These are phyloP conservation scores for Penicillium sp. DNA, from an alignment of 2,329 filamentous ascomycete genomes.

Conservation along the genomic window DNA sequence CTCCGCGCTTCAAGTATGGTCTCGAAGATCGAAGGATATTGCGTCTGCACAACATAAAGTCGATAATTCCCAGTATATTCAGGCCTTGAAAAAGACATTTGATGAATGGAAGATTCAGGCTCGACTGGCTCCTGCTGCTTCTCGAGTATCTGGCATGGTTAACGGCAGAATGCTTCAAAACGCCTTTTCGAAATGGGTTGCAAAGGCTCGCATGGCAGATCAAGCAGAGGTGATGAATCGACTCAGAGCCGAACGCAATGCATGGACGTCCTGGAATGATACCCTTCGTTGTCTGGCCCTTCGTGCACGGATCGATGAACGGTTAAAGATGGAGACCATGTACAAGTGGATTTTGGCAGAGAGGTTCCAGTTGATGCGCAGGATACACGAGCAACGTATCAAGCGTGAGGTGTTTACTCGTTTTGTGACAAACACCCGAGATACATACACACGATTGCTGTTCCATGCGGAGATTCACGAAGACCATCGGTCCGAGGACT, in stretches of 20 bases:
- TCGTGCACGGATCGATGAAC: conserved; percentile 53
- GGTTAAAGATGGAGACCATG: conserved; percentile 55
- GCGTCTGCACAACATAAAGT: conserved; percentile 31
- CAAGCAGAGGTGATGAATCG: conserved; percentile 53
- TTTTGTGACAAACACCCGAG: conserved; percentile 41
- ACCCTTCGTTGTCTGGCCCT: conserved; percentile 55
- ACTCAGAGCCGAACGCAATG: conserved; percentile 54
- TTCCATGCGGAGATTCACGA: conserved; percentile 38
- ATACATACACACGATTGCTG: conserved; percentile 38
- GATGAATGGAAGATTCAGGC: conserved; percentile 44
- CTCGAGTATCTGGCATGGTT: conserved; percentile 45
- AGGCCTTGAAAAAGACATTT: conserved; percentile 37
- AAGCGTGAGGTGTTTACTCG: conserved; percentile 39
- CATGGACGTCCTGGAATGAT: conserved; percentile 64
- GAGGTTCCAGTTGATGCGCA: conserved; percentile 40
- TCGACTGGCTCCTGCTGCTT: conserved; percentile 42
- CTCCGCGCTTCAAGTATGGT: conserved; percentile 36
- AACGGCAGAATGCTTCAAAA: conserved; percentile 47
- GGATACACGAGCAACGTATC: conserved; percentile 41
- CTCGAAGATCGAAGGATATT: conserved; percentile 31
- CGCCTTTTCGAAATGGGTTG: conserved; percentile 52
- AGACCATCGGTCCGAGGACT: conserved; percentile 31
- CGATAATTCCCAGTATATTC: conserved; percentile 31
- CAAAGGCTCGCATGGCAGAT: conserved; percentile 43
- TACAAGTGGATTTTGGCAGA: conserved; percentile 62